Evolutionary conservation across 1,284 basidiomycete species (phyloP), one percentile per base, ranked within the genome.

Genomic region (Thelephora terrestris): DNA sequence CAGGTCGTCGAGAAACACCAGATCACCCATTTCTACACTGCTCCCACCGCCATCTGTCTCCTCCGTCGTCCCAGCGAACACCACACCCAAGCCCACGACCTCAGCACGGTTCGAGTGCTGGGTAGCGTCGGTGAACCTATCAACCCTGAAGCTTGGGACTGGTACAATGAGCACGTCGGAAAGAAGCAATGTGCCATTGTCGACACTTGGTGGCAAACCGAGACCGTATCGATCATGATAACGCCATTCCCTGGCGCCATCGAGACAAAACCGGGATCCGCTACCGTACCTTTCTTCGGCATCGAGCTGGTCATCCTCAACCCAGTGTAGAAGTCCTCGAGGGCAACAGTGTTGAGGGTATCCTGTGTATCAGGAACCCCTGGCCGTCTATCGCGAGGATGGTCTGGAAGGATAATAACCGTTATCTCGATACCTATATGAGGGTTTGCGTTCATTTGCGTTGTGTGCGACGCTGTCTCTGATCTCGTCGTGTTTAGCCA

Each of bases 131-230:
- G 95, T 47, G 95, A 99, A 71, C 96, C 96, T 5, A 98, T 99
- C 74, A 98, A 98, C 71, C 94, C 95, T 24, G 95, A 98, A 66
- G 96, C 95, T 4, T 98, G 96, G 95, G 80, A 94, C 62, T 98
- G 95, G 95, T 97, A 95, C 72, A 89, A 91, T 67, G 91, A 97
- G 61, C 81, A 91, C 62, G 93, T 97, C 49, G 96, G 95, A 25
- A 78, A 80, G 59, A 74, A 71, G 55, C 75, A 98, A 67, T 96
- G 92, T 62, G 92, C 95, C 16, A 88, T 99, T 57, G 93, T 98
- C 51, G 95, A 98, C 68, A 93, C 91, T 1, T 94, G 86, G 71
- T 94, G 90, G 84, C 95, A 98, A 78, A 99, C 95, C 2, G 95
- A 99, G 71, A 98, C 94, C 0, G 95, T 94, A 45, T 92, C 89